Evolutionary conservation across 805 yeast species (phyloP).

Genomic region (Zygosaccharomyces bailii): DNA sequence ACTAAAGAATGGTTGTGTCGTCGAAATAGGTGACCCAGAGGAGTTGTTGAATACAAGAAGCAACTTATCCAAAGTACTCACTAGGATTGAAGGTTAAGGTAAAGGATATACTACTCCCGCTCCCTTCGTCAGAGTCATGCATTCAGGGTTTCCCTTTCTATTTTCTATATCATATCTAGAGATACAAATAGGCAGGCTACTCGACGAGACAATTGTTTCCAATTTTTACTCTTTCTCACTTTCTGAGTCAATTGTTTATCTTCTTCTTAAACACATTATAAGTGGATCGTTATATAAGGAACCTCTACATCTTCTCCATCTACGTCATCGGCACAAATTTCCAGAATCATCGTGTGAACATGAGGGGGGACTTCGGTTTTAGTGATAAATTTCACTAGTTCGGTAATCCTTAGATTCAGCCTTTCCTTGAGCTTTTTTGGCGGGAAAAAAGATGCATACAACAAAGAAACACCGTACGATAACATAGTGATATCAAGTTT

Average conservation of each 20-base stretch:
- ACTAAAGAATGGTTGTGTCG: conserved; percentile 47
- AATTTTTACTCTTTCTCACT: no score
- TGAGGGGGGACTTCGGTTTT: conserved; percentile 76
- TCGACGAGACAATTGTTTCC: no score
- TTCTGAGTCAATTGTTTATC: no score
- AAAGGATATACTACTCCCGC: no score
- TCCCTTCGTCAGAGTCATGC: no score
- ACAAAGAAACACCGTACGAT: conserved; percentile 81
- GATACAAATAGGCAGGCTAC: not conserved
- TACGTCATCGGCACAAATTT: conserved; percentile 87
- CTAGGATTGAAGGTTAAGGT: not conserved
- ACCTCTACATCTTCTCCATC: conserved; percentile 95
- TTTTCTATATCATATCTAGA: no score
- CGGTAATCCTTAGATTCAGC: conserved; percentile 59
- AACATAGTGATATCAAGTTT: conserved; percentile 88
- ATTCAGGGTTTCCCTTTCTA: no score
- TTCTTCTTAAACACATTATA: conserved; percentile 28
- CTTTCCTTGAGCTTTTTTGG: conserved; percentile 85
- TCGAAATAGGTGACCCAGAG: conserved; percentile 43
- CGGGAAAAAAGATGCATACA: conserved; percentile 92
- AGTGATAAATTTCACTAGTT: conserved; percentile 77
- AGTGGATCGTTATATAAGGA: conserved; percentile 73
- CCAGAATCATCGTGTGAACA: conserved; percentile 75
- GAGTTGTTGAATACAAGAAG: conserved; percentile 21
- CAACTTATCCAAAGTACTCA: conserved; percentile 2